phyloP scores from a whole-genome alignment of 2,329 filamentous ascomycete genomes.

The Talaromyces sp. region DNA sequence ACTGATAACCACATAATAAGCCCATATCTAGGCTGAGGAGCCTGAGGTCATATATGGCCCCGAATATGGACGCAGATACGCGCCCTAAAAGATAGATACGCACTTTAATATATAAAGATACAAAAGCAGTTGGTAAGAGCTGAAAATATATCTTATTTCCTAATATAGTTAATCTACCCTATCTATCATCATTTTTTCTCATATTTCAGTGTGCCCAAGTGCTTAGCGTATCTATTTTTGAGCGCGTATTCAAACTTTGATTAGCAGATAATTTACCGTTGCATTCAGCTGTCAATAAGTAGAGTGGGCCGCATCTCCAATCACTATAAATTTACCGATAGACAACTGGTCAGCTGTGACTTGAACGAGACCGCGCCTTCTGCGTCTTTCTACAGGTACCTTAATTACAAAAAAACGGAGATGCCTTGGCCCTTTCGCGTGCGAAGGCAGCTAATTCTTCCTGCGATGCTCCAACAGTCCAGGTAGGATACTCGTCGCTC shows the following conservation, averaged over 20 bases:
- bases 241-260: slow-evolving; percentile 20
- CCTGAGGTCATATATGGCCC: too few relatives aligned
- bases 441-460: not conserved
- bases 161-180: too few relatives aligned
- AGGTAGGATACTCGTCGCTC: not conserved
- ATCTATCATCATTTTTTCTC: too few relatives aligned
- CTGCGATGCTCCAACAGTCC: not conserved
- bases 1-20: too few relatives aligned
- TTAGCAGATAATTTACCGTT: not conserved
- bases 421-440: not conserved
- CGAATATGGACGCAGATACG: too few relatives aligned
- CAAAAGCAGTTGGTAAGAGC: too few relatives aligned
- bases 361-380: not conserved
- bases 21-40: too few relatives aligned
- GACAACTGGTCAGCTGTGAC: not conserved
- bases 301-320: not conserved
- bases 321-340: not conserved
- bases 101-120: too few relatives aligned
- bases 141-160: too few relatives aligned
- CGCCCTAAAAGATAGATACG: too few relatives aligned
- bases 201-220: too few relatives aligned
- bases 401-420: not conserved
- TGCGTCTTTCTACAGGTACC: not conserved
- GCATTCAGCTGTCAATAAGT: not conserved
- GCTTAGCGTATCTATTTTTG: too few relatives aligned